These are phyloP conservation scores for Cyberlindnera veronae DNA, from an alignment of 805 yeast genomes.

Conservation along the genomic window DNA sequence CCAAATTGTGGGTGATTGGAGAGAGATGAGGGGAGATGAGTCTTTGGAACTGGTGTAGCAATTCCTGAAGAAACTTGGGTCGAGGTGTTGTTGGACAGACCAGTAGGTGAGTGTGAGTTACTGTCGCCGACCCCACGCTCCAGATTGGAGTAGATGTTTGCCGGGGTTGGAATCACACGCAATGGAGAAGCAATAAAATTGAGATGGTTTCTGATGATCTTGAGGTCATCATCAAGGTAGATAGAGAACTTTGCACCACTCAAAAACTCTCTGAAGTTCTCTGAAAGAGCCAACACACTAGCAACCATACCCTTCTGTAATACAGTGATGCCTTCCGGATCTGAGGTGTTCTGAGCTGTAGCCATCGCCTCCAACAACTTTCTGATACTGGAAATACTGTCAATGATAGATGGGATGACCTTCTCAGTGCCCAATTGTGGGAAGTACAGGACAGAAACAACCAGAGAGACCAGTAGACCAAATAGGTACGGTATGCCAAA, in stretches of 20 bases:
- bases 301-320: conserved; percentile 32
- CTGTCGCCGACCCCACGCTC: no score
- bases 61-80: conserved; percentile 24
- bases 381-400: conserved; percentile 25
- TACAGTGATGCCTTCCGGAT: conserved; percentile 17
- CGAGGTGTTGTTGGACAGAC: neutral
- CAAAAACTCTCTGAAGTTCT: conserved; percentile 40
- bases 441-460: conserved; percentile 32
- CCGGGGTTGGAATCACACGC: conserved; percentile 35
- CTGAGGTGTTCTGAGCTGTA: conserved; percentile 4
- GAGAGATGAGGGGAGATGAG: conserved; percentile 5
- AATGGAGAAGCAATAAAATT: conserved; percentile 39
- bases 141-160: conserved; percentile 12
- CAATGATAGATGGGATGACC: conserved; percentile 27
- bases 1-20: conserved; percentile 8
- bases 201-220: conserved; percentile 38
- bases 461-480: conserved; percentile 38
- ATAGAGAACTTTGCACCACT: conserved; percentile 38
- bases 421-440: conserved; percentile 41
- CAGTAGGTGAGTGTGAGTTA: conserved; percentile 7
- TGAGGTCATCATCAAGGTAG: conserved; percentile 31
- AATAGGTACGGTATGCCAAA: conserved; percentile 43
- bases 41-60: conserved; percentile 35
- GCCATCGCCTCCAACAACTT: conserved; percentile 21
- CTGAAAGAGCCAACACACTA: conserved; percentile 34